Conservation (phyloP, 2,329 filamentous ascomycete species). For the Verticillium albo-atrum region DNA sequence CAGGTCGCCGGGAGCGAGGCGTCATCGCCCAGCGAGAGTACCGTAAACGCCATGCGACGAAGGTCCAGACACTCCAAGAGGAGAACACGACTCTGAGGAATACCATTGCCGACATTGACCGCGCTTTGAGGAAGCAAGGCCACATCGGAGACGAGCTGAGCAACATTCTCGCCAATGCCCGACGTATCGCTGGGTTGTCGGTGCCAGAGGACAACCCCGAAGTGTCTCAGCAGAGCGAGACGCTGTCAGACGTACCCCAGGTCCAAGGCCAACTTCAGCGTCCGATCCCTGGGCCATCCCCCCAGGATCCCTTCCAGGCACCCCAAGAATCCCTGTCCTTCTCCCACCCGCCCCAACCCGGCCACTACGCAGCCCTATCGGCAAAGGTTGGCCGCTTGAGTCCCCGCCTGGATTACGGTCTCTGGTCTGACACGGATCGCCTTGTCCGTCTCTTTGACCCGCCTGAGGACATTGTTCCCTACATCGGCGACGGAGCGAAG, state of each 20-base stretch:
- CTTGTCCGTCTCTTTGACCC: slow-evolving; percentile 8
- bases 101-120: slow-evolving; percentile 5
- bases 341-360: background rate
- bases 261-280: background rate
- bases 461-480: slow-evolving; percentile 2
- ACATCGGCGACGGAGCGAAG: slow-evolving; percentile 1
- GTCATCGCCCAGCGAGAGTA: slow-evolving; percentile 16
- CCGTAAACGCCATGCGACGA: slow-evolving; percentile 16
- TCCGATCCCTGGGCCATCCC: background rate
- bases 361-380: background rate
- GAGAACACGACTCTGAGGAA: slow-evolving; percentile 12
- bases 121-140: background rate
- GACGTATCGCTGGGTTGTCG: slow-evolving; percentile 1
- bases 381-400: background rate
- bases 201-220: background rate
- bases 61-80: slow-evolving; percentile 12
- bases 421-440: slow-evolving; percentile 8
- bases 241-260: background rate
- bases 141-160: background rate
- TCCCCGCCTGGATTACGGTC: slow-evolving; percentile 10
- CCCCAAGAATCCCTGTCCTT: background rate
- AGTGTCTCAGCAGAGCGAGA: background rate
- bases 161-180: background rate
- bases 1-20: slow-evolving; percentile 12
- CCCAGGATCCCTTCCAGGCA: background rate